Percentiles rank a stretch among this genome's conserved stretches.
phyloP scores from a whole-genome alignment of 2,329 filamentous ascomycete species.

The Trichoderma aggressivum region DNA sequence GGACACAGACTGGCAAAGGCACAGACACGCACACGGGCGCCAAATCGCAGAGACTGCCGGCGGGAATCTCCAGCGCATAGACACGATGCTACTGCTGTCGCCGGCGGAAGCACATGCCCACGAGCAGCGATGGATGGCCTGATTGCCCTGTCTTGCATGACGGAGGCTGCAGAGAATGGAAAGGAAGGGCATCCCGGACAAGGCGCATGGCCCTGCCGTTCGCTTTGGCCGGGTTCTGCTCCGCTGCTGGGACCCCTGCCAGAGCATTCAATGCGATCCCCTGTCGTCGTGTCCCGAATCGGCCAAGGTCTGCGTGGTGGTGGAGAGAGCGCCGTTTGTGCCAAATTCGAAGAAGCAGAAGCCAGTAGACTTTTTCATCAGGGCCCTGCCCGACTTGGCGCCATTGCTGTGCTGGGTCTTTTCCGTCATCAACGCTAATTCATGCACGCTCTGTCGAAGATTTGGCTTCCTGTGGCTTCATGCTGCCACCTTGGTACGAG shows the following conservation, averaged over 20 bases:
- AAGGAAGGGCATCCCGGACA: neutral
- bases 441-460: constrained; percentile 1
- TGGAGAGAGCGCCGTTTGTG: constrained; percentile 13
- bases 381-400: neutral
- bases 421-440: constrained; percentile 11
- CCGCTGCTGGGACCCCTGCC: constrained; percentile 4
- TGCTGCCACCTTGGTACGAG: neutral
- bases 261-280: constrained; percentile 9
- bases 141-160: constrained; percentile 9
- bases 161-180: constrained; percentile 8
- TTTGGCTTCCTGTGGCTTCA: neutral
- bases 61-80: neutral
- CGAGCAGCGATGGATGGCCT: constrained; percentile 1
- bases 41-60: neutral
- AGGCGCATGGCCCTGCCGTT: neutral
- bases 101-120: neutral
- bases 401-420: neutral
- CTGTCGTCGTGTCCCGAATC: constrained; percentile 8
- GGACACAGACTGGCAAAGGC: neutral
- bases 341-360: neutral
- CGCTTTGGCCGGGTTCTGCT: constrained; percentile 15
- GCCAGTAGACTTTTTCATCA: neutral
- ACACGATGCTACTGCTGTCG: neutral
- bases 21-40: neutral
- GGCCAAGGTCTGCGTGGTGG: constrained; percentile 10